These are phyloP conservation scores for Plasmodium coatneyi DNA, from an alignment of 169 alveolate genomes.

Conservation along the genomic window DNA sequence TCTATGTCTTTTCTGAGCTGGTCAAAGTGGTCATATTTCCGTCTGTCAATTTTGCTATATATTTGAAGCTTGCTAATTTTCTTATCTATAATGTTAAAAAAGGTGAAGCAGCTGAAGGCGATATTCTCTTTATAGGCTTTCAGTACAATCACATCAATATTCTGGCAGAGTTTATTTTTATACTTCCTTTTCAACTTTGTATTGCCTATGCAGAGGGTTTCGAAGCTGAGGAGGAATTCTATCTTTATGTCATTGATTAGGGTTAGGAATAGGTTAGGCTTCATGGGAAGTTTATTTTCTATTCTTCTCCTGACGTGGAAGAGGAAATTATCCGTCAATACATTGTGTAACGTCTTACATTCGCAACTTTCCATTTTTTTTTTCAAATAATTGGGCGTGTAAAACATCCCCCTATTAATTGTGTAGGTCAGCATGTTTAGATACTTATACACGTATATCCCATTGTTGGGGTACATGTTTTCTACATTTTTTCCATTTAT, in stretches of 20 bases:
- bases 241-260: conserved; percentile 43
- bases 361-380: conserved; percentile 44
- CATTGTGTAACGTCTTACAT: conserved; percentile 22
- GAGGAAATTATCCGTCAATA: conserved; percentile 38
- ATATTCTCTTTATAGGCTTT: conserved; percentile 67
- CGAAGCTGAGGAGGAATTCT: conserved; percentile 27
- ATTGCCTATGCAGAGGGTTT: conserved; percentile 37
- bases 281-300: conserved; percentile 63
- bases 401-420: conserved; percentile 20
- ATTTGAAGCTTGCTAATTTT: conserved; percentile 20
- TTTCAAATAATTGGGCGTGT: conserved; percentile 31
- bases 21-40: conserved; percentile 21
- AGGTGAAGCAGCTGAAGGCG: conserved; percentile 49
- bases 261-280: conserved; percentile 43
- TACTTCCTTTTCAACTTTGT: conserved; percentile 11
- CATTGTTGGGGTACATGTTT: conserved; percentile 25
- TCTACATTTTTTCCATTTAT: conserved; percentile 46
- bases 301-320: conserved; percentile 42
- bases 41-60: conserved; percentile 12
- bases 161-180: conserved; percentile 9
- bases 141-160: conserved; percentile 41
- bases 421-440: conserved; percentile 28
- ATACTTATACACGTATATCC: conserved; percentile 30
- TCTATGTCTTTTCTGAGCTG: neutral
- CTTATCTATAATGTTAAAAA: conserved; percentile 32